These are phyloP conservation scores for Leptomonas pyrrhocoris DNA, from an alignment of 208 protist genomes.

Conservation along the genomic window DNA sequence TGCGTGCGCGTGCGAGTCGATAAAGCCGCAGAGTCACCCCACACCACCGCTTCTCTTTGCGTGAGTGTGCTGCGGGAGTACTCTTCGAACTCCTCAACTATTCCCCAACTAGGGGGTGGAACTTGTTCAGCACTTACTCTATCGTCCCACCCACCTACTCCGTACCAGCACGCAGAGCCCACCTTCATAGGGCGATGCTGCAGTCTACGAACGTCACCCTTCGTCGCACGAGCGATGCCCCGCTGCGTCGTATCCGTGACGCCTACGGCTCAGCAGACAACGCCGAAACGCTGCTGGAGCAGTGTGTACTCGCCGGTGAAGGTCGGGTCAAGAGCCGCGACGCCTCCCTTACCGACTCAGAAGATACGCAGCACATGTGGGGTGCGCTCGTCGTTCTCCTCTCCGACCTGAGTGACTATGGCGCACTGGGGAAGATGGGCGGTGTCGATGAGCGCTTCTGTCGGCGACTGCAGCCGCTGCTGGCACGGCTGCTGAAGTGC, in stretches of 20 bases:
- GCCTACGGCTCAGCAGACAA: slow-evolving; percentile 26
- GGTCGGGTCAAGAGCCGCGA: slow-evolving; percentile 13
- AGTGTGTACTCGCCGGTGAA: slow-evolving; percentile 25
- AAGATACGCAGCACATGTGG: slow-evolving; percentile 7
- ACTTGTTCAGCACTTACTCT: too few species aligned
- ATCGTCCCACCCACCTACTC: too few species aligned
- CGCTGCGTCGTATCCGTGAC: slow-evolving; percentile 29
- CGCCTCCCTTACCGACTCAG: neutral
- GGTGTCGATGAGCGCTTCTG: slow-evolving; percentile 34
- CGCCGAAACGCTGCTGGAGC: slow-evolving; percentile 27
- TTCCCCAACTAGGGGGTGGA: too few species aligned
- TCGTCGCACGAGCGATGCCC: slow-evolving; percentile 23
- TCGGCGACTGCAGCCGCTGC: slow-evolving; percentile 36
- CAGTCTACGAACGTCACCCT: slow-evolving; percentile 20
- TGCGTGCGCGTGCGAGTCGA: too few species aligned
- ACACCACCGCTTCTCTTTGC: too few species aligned
- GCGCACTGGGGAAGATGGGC: slow-evolving; percentile 36
- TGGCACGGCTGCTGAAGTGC: slow-evolving; percentile 43
- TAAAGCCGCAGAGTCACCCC: too few species aligned
- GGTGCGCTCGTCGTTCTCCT: slow-evolving; percentile 26
- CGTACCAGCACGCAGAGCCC: too few species aligned
- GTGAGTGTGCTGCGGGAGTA: too few species aligned
- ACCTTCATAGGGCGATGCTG: neutral
- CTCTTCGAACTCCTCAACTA: too few species aligned
- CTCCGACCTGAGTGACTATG: slow-evolving; percentile 31